Evolutionary conservation across 73 alveolate genomes (phyloP), one percentile per base, ranked within the genome.

Genomic region (Paramecium biaurelia): DNA sequence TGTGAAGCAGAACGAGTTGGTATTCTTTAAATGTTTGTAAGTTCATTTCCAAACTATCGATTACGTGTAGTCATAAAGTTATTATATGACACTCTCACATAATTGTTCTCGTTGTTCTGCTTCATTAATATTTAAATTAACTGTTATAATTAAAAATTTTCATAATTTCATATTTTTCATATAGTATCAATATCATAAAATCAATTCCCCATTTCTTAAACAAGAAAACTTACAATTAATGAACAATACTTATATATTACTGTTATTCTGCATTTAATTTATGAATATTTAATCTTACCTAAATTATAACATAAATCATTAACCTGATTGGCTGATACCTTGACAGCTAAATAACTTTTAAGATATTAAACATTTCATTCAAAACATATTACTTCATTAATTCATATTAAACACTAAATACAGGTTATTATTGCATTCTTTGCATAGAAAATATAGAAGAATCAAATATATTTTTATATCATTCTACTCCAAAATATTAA

Each of bases 361-460:
- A 92, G 67, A 3, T 26, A 43, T 7, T 57, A 28, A 49, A 92
- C 93, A 1, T 76, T 57, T 92, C 94, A 92, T 49, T 92, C 93
- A 89, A 58, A 67, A n/a, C 5, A 24, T 41, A 70, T 89, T 15
- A 70, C 70, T 95, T 95, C 68, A 95, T 97, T 23, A 97, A 97
- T 92, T 95, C 97, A 93, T 63, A 95, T 63, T 95, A 94, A 87
- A 86, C 76, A 14, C 95, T 95, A 72, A 34, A 92, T 58, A 95
- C n/a, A n/a, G n/a, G n/a, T n/a, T n/a, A n/a, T n/a, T n/a, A n/a
- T n/a, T n/a, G n/a, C n/a, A n/a, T n/a, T n/a, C n/a, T n/a, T n/a
- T n/a, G n/a, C n/a, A n/a, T n/a, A n/a, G n/a, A n/a, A n/a, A n/a
- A n/a, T n/a, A n/a, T n/a, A n/a, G n/a, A n/a, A n/a, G n/a, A n/a